phyloP scores from a whole-genome alignment of 352 stramenopile genomes.

The Phytophthora pini region DNA sequence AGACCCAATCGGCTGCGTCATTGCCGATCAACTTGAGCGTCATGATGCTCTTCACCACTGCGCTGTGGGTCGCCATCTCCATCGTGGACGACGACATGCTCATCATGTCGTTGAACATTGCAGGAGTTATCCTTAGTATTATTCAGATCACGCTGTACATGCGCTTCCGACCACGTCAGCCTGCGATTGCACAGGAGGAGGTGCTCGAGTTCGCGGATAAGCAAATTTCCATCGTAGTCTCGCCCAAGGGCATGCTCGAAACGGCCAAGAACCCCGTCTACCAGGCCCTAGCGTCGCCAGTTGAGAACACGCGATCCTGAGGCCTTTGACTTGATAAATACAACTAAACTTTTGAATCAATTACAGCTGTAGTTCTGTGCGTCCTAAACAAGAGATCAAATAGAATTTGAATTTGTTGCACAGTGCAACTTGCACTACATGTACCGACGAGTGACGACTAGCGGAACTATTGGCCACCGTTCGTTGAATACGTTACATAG shows the following conservation, averaged over 20 bases:
- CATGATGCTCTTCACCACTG: slow-evolving; percentile 32
- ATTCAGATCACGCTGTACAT: slow-evolving; percentile 37
- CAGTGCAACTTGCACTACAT: background rate
- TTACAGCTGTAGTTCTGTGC: too few relatives aligned
- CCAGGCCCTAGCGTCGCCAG: slow-evolving; percentile 26
- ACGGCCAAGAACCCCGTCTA: slow-evolving; percentile 29
- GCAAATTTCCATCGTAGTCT: slow-evolving; percentile 27
- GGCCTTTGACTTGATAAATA: slow-evolving; percentile 3
- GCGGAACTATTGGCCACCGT: background rate
- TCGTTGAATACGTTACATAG: slow-evolving; percentile 1
- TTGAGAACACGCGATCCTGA: slow-evolving; percentile 14
- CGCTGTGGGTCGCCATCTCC: slow-evolving; percentile 30
- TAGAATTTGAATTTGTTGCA: background rate
- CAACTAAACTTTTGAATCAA: background rate
- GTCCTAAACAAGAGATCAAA: too few relatives aligned
- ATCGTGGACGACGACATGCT: slow-evolving; percentile 38
- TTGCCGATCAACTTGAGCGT: slow-evolving; percentile 37
- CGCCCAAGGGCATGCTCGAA: slow-evolving; percentile 21
- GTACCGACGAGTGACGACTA: background rate
- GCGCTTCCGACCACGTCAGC: slow-evolving; percentile 20
- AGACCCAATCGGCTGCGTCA: slow-evolving; percentile 25
- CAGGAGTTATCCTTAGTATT: slow-evolving; percentile 28
- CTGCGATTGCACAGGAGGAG: slow-evolving; percentile 18
- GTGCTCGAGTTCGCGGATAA: slow-evolving; percentile 15
- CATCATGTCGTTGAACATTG: slow-evolving; percentile 39